Base-by-base conservation (phyloP, 306 rosid species). In the Malus orientalis region DNA sequence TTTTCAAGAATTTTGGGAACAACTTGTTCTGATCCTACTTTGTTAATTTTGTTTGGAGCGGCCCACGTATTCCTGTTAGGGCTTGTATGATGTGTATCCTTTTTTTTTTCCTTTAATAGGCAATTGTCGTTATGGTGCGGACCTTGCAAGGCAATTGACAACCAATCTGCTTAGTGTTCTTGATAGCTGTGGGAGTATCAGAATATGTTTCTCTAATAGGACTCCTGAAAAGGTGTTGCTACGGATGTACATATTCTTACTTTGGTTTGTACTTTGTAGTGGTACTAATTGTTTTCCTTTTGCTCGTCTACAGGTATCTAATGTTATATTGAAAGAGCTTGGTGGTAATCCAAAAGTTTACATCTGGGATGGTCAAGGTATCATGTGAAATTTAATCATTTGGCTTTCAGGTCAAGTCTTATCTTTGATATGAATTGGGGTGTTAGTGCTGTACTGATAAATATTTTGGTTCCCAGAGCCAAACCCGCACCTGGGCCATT, bases 291-390 rank as follows among this genome's bases (percentile, higher is more conserved):
- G 38, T 18, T 74, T 45, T 55, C 66, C 67, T 40, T 76, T 20
- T 81, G 78, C 68, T 84, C 59, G 19, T 80, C 67, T 67, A 80
- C 87, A 95, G 98, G 88, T 92, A 67, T 85, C 86, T 20, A 83
- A 82, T 67, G 29, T 87, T 49, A 86, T 95, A 71, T 69, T 54
- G 44, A 92, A 87, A 74, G 98, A 89, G 76, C 92, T 95, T 49
- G 93, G 92, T 70, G 86, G 79, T 84, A 88, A 90, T 86, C 90
- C 96, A 36, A 95, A 90, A 84, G 89, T 92, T 80, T 85, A 74
- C 84, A 89, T 95, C 79, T 95, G 98, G 96, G 85, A 85, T 78
- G 90, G 96, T 62, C 82, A 90, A 85, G 97, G 98, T 94, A 82
- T 83, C 30, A 2, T 27, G 30, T 74, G 20, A 62, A 42, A 44